Base-by-base conservation (phyloP, 495 filamentous ascomycete species). In the Aspergillus biplanus region DNA sequence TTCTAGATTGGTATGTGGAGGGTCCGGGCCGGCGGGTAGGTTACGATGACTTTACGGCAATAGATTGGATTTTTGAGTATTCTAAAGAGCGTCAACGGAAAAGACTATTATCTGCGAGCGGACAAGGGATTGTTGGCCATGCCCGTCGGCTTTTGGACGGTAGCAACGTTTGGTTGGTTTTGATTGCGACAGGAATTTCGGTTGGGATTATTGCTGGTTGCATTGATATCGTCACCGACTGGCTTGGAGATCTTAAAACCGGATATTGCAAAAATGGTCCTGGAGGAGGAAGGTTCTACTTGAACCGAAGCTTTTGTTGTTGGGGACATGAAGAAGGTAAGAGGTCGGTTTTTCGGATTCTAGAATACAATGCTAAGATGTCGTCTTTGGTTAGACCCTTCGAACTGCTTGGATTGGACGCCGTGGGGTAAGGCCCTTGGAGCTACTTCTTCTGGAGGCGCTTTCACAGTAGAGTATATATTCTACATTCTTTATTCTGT, bases 41-140 rank as follows among this genome's bases (percentile, higher is more conserved):
- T 55, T 99, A 99, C 75, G 95, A 97, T 67, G 91, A 99, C 78
- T 83, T 97, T 69, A 97, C 96, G 13, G 95, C 96, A 13, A 99
- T 99, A 74, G 95, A 99, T 78, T 99, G 95, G 95, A 98, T 97
- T 67, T 98, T 97, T 71, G 95, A 99, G 75, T 97, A 99, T 73
- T 95, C 92, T 31, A 97, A 97, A 74, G 95, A 99, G 75, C 85
- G 95, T 16, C 92, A 97, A 73, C 86, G 95, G 47, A 84, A 95
- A 65, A 84, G 92, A 8, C 80, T 90, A 15, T 80, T 99, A 9
- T 88, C 86, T 56, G 86, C 88, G 3, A 87, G 81, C 63, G 82
- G 89, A 8, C 85, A 86, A 33, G 90, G 92, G 3, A 59, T 97
- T 13, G 63, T 93, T 21, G 92, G 93, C 31, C 87, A 93, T 70